Evolutionary conservation across 169 alveolate species (phyloP).

Genomic region (Hepatocystis sp.): DNA sequence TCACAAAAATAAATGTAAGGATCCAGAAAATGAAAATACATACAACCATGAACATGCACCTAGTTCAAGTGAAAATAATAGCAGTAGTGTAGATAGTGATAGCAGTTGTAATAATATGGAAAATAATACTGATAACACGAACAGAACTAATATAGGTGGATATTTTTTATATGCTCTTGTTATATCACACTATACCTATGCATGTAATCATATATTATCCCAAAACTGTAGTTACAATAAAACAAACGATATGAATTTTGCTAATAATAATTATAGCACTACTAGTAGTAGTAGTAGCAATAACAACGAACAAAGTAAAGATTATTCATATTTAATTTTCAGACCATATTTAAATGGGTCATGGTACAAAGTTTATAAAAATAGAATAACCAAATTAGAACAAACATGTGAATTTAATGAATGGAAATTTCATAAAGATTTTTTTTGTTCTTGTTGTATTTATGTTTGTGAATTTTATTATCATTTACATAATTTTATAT

Average conservation of each 20-base stretch:
- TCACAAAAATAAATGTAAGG: too few relatives aligned
- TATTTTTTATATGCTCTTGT: constrained; percentile 60
- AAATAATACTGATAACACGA: background rate
- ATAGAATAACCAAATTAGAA: constrained; percentile 86
- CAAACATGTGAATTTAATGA: constrained; percentile 91
- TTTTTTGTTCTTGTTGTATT: constrained; percentile 92
- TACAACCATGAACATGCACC: too few relatives aligned
- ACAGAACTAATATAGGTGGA: constrained; percentile 16
- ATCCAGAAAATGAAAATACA: too few relatives aligned
- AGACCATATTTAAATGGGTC: constrained; percentile 94
- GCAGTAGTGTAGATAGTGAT: constrained; percentile 2
- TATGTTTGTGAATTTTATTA: constrained; percentile 92
- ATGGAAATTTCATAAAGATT: constrained; percentile 94
- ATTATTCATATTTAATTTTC: constrained; percentile 85
- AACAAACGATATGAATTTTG: constrained; percentile 27
- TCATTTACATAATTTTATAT: constrained; percentile 79
- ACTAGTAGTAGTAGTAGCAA: too few relatives aligned
- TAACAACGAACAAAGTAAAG: too few relatives aligned
- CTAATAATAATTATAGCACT: too few relatives aligned
- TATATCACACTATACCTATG: constrained; percentile 40
- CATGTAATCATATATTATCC: constrained; percentile 22
- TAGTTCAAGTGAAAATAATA: constrained; percentile 3
- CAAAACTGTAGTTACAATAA: constrained; percentile 50
- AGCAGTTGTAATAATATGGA: background rate
- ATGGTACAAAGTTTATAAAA: constrained; percentile 90